These are phyloP conservation scores for Tetradesmus obliquus DNA, from an alignment of 139 green algal species.

Conservation along the genomic window DNA sequence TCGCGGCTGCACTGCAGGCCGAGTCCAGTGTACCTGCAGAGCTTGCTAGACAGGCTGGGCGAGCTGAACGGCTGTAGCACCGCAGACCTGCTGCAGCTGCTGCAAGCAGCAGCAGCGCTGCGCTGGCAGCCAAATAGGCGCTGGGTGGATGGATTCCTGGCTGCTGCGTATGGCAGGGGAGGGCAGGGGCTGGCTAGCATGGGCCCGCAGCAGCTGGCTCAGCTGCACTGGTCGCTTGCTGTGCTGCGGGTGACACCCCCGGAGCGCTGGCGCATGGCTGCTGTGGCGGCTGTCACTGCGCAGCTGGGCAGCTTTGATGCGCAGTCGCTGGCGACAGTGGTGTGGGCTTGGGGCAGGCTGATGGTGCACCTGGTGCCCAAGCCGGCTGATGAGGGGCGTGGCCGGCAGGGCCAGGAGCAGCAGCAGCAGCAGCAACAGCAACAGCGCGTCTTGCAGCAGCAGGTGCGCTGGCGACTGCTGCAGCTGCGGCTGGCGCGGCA, in stretches of 20 bases:
- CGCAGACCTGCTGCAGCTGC: background rate
- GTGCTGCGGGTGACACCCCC: constrained; percentile 8
- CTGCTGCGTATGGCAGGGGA: background rate
- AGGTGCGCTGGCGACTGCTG: background rate
- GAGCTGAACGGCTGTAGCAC: constrained; percentile 6
- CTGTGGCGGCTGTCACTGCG: background rate
- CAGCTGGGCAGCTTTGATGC: constrained; percentile 1
- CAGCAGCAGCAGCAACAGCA: background rate
- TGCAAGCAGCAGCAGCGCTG: constrained; percentile 18
- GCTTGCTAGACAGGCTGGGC: background rate
- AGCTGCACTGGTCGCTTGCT: constrained; percentile 28
- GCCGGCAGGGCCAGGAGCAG: background rate
- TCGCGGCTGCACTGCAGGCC: constrained; percentile 23
- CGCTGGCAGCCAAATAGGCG: constrained; percentile 18
- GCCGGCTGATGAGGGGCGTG: background rate
- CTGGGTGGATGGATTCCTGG: background rate
- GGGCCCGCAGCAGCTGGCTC: background rate
- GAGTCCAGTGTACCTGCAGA: constrained; percentile 8
- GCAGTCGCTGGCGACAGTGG: background rate
- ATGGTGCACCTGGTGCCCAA: constrained; percentile 11
- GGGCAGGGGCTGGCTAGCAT: background rate
- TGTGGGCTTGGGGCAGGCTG: constrained; percentile 22
- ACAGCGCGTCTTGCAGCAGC: constrained; percentile 15
- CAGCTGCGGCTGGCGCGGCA: background rate
- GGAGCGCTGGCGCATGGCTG: background rate